Base-by-base conservation (phyloP, 192 early-diverging fungal genomes). In the Coemansia sp. region DNA sequence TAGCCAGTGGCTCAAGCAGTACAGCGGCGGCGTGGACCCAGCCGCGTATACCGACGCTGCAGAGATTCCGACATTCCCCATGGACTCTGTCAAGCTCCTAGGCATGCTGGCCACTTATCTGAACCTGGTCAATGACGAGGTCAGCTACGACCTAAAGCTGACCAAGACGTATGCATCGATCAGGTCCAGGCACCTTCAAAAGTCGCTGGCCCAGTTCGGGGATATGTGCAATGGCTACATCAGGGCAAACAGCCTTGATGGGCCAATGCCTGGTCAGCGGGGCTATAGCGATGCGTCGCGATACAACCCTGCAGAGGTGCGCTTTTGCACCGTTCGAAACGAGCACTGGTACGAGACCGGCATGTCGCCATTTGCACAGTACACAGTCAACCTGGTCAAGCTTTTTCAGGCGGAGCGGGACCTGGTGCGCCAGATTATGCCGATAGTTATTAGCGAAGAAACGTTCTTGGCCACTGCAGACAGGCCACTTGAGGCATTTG, bases 1-100 rank as follows among this genome's bases (percentile, higher is more conserved):
- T 63, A 75, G 73, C 64, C 72, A 83, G 63, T 83, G 82, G 82
- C 76, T 83, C 58, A 78, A 79, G 71, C 76, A 83, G 59, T 73
- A 79, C 63, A 79, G 76, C 71, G 73, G 73, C 38, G 76, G 76
- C 33, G 68, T 83, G 25, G 82, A 83, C 42, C 82, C 82, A 5
- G 77, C 71, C n/a, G 72, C 76, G 6, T 83, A 83, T 34, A 62
- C 57, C 65, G 79, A 64, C 48, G 73, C 76, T 4, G 20, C 74
- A 10, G 76, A 79, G 38, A 75, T 83, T 17, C 82, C 82, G 28
- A 72, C 73, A 3, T 76, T 78, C 48, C 82, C 82, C 7, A 75
- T 73, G 16, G 82, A 78, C 62, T 78, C 82, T 10, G 67, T 79
- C 34, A 78, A 78, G 60, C 73, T 83, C 48, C 71, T 83, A 61